Evolutionary conservation across 1,284 basidiomycete species (phyloP), one percentile per base, ranked within the genome.

Genomic region (Trametes sp.): DNA sequence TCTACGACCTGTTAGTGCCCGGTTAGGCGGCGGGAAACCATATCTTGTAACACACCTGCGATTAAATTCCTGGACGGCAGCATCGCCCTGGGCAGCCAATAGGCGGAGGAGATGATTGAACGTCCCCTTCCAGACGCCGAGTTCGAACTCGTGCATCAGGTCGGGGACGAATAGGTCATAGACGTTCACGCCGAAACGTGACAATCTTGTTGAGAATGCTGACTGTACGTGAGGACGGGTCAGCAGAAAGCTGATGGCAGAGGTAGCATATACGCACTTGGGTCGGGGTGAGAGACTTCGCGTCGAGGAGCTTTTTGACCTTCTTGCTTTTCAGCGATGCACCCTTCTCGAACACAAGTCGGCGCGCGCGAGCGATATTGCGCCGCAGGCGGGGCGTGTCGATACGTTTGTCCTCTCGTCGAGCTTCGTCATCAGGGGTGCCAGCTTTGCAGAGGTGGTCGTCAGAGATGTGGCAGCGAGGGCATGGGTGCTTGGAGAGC

Each of bases 71-170:
- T 59, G 46, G 0, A 67, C 50, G 7, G 23, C 41, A 29, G 61
- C 50, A 0, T 23, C 29, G 0, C 54, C 64, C 3, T 55, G 33
- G 23, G 54, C 51, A 19, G 48, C 62, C 5, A 70, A 60, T 9
- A 69, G 38, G 2, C 59, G 58, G 2, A 65, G 48, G 2, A 62
- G 38, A 35, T 65, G 61, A 1, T 24, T 55, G 21, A 65, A 59
- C n/a, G 58, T 42, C 19, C 36, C 33, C 53, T 65, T 65, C 77
- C 78, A 81, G 0, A 76, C 69, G 2, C 78, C 79, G 0, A 80
- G 63, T 57, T 80, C 76, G 38, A 76, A 69, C 59, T 81, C 76
- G 56, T 81, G 79, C 64, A 81, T 45, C 10, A 78, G 26, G 62
- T 82, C 79, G 1, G 73, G 67, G 0, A 6, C 48, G 28, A 81